phyloP scores from a whole-genome alignment of 192 early-diverging fungal genomes.

The Gaertneriomyces sp. region DNA sequence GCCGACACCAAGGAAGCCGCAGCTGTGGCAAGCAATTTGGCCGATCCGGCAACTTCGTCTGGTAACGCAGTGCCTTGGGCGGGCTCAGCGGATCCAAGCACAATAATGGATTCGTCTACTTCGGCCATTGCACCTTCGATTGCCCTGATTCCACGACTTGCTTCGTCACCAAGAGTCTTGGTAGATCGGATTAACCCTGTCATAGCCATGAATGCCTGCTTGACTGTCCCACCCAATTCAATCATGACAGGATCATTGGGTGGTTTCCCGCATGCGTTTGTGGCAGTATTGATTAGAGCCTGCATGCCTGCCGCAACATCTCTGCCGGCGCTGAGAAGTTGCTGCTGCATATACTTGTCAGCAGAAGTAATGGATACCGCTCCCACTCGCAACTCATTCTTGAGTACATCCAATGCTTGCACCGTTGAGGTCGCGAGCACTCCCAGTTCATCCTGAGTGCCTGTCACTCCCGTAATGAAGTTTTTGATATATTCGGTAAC shows the following conservation, averaged over 20 bases:
- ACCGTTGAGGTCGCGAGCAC: conserved; percentile 27
- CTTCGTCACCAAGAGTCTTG: conserved; percentile 47
- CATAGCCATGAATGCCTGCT: conserved; percentile 34
- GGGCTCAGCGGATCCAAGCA: conserved; percentile 23
- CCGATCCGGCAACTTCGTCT: conserved; percentile 51
- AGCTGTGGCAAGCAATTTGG: conserved; percentile 48
- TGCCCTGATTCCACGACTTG: conserved; percentile 39
- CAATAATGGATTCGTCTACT: conserved; percentile 30
- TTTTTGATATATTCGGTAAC: conserved; percentile 47
- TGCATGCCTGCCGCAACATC: conserved; percentile 42
- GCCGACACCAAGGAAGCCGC: conserved; percentile 39
- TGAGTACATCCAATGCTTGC: conserved; percentile 29
- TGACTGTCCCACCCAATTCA: conserved; percentile 36
- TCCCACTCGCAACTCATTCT: conserved; percentile 27
- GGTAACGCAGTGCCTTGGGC: conserved; percentile 55
- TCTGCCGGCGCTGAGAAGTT: conserved; percentile 44
- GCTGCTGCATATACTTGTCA: conserved; percentile 55
- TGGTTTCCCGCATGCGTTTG: conserved; percentile 32
- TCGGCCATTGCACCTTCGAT: conserved; percentile 37
- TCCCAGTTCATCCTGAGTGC: conserved; percentile 47
- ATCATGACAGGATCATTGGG: conserved; percentile 20
- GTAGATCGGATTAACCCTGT: conserved; percentile 43
- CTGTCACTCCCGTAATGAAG: conserved; percentile 34
- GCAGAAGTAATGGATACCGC: conserved; percentile 49
- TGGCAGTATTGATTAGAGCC: conserved; percentile 32